Percentiles rank a stretch among this genome's conserved stretches.
Conservation (phyloP, 2,329 filamentous ascomycete species). For the Alternaria infectoria region DNA sequence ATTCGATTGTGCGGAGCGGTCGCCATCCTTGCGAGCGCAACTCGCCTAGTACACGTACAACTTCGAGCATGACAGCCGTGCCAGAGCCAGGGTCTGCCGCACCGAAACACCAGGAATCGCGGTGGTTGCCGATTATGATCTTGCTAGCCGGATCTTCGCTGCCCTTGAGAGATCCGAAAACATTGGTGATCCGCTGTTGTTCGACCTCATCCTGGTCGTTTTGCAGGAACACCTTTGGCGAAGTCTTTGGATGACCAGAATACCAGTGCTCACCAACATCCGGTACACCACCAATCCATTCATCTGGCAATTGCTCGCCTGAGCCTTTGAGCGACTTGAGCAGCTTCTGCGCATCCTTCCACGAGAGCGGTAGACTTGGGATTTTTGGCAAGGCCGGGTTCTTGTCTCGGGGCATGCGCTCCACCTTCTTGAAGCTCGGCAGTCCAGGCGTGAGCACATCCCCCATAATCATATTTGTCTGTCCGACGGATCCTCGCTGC, state of each 20-base stretch:
- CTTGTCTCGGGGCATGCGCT: constrained; percentile 72
- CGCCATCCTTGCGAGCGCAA: constrained; percentile 81
- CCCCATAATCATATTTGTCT: constrained; percentile 83
- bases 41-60: constrained; percentile 83
- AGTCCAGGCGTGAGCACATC: constrained; percentile 92
- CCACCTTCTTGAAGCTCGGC: constrained; percentile 70
- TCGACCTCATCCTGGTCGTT: constrained; percentile 87
- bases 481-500: constrained; percentile 79
- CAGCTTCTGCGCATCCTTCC: constrained; percentile 84
- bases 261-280: constrained; percentile 77
- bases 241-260: constrained; percentile 73
- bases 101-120: constrained; percentile 91
- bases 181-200: constrained; percentile 88
- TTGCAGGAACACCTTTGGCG: constrained; percentile 78
- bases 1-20: constrained; percentile 91
- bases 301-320: constrained; percentile 70
- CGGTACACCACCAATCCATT: constrained; percentile 80
- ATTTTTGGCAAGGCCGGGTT: constrained; percentile 79
- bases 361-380: constrained; percentile 87
- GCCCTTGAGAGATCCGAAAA: constrained; percentile 84
- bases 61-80: constrained; percentile 88
- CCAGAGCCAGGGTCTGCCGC: constrained; percentile 83
- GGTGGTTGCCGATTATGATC: constrained; percentile 90
- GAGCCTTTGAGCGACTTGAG: constrained; percentile 77
- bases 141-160: constrained; percentile 82